Evolutionary conservation across 805 yeast species (phyloP).

Genomic region (Candida nitratophila): DNA sequence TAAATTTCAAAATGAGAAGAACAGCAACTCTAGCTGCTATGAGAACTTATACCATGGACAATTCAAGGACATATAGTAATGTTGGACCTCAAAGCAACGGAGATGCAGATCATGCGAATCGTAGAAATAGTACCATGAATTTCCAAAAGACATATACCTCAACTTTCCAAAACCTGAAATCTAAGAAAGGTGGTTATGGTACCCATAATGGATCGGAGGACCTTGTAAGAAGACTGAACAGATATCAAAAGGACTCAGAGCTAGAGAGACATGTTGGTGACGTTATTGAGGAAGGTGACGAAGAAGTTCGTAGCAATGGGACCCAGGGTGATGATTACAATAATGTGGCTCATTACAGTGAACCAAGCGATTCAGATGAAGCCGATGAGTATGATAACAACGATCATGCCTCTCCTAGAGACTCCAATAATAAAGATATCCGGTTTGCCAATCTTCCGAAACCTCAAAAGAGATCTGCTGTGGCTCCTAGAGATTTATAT

Average conservation of each 20-base stretch:
- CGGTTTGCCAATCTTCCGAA: slow-evolving; percentile 55
- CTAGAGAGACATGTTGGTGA: slow-evolving; percentile 6
- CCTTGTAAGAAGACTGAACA: slow-evolving; percentile 15
- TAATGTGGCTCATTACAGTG: slow-evolving; percentile 28
- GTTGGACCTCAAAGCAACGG: background rate
- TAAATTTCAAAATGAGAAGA: slow-evolving; percentile 76
- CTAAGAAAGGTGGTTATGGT: slow-evolving; percentile 7
- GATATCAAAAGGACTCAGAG: slow-evolving; percentile 7
- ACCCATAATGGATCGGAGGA: slow-evolving; percentile 28
- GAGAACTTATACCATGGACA: slow-evolving; percentile 22
- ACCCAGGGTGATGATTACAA: slow-evolving; percentile 8
- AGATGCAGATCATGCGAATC: background rate
- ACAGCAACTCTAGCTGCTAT: slow-evolving; percentile 61
- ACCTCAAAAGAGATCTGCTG: slow-evolving; percentile 36
- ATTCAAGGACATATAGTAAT: slow-evolving; percentile 7
- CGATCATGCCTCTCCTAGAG: background rate
- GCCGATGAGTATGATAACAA: slow-evolving; percentile 3
- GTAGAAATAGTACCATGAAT: background rate
- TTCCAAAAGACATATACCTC: background rate
- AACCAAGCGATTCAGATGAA: slow-evolving; percentile 34
- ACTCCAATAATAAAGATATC: slow-evolving; percentile 28
- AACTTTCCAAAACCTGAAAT: background rate
- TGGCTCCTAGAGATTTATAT: slow-evolving; percentile 79
- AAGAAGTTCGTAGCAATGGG: slow-evolving; percentile 2
- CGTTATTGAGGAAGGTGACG: slow-evolving; percentile 11